Evolutionary conservation across 495 filamentous ascomycete species (phyloP), one percentile per base, ranked within the genome.

Genomic region (Chaetomium cochliodes): DNA sequence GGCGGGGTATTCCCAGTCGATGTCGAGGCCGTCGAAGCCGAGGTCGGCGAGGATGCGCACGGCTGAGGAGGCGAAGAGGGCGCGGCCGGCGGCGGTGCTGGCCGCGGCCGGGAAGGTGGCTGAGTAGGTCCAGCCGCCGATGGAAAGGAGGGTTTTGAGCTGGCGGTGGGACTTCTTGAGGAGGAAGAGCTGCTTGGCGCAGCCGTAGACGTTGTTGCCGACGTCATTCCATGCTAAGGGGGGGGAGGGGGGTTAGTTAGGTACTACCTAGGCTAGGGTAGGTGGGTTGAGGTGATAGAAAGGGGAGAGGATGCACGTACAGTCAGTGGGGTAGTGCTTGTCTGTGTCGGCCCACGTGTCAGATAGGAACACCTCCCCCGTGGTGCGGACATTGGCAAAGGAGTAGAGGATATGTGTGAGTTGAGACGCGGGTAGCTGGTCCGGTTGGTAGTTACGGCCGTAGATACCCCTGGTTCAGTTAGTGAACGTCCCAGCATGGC

Each of bases 41-140:
- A 81, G 77, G 74, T 94, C 84, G 64, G 81, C 83, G 39, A 94
- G 70, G 23, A 96, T 74, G 22, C 79, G 67, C 15, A 92, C 84
- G 5, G 91, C 83, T 15, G 81, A 82, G 2, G 77, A 67, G 30
- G 90, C 92, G 77, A 96, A 94, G 2, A 55, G 82, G n/a, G 78
- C 71, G 46, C 84, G 82, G 22, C 78, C 83, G 6, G 73, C 69
- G 0, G 79, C 76, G 5, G 85, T 87, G 25, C 80, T 82, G n/a
- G 88, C 82, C 0, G 90, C 88, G 7, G 81, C 78, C 1, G 90
- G 79, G 70, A 98, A 96, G 74, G 91, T 91, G 70, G 83, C 70
- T 3, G 90, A 91, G 73, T 92, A 96, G 0, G 90, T 93, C 89
- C 90, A 96, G 25, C 93, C 94, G 60, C 93, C 93, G 66, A 98